Conservation (phyloP, 2,329 filamentous ascomycete species). For the Monosporascus sp. region DNA sequence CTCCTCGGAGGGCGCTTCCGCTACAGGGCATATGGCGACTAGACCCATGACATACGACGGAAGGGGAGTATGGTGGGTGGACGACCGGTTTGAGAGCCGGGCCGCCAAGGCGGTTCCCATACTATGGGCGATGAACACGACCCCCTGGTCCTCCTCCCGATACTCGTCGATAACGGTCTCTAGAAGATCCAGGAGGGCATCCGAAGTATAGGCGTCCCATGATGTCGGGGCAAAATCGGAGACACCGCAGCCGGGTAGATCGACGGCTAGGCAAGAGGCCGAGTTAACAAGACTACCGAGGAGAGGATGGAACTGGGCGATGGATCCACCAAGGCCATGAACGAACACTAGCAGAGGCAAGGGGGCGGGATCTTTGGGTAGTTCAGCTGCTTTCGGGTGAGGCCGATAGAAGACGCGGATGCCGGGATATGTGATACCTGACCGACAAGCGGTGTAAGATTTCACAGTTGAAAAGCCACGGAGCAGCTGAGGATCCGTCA, state of each 20-base stretch:
- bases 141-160: slow-evolving; percentile 63
- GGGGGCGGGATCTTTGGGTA: slow-evolving; percentile 66
- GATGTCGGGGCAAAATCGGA: slow-evolving; percentile 66
- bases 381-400: slow-evolving; percentile 76
- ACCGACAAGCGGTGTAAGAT: slow-evolving; percentile 64
- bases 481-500: slow-evolving; percentile 73
- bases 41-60: slow-evolving; percentile 65
- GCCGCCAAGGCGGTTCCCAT: slow-evolving; percentile 80
- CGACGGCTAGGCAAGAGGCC: slow-evolving; percentile 79
- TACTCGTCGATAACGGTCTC: slow-evolving; percentile 69
- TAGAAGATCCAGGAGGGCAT: slow-evolving; percentile 70
- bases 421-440: slow-evolving; percentile 61
- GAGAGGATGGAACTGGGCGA: slow-evolving; percentile 80
- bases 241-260: slow-evolving; percentile 83
- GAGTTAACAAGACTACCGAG: slow-evolving; percentile 76
- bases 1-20: slow-evolving; percentile 54
- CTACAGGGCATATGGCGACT: slow-evolving; percentile 74
- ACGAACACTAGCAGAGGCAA: slow-evolving; percentile 85
- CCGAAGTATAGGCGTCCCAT: slow-evolving; percentile 75
- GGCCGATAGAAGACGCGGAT: slow-evolving; percentile 79
- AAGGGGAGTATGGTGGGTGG: slow-evolving; percentile 44
- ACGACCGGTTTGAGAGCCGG: slow-evolving; percentile 52
- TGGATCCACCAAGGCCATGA: slow-evolving; percentile 88
- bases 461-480: slow-evolving; percentile 67
- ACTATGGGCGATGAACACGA: slow-evolving; percentile 82